phyloP scores from a whole-genome alignment of 75 land plant species.

The Larix kaempferi region DNA sequence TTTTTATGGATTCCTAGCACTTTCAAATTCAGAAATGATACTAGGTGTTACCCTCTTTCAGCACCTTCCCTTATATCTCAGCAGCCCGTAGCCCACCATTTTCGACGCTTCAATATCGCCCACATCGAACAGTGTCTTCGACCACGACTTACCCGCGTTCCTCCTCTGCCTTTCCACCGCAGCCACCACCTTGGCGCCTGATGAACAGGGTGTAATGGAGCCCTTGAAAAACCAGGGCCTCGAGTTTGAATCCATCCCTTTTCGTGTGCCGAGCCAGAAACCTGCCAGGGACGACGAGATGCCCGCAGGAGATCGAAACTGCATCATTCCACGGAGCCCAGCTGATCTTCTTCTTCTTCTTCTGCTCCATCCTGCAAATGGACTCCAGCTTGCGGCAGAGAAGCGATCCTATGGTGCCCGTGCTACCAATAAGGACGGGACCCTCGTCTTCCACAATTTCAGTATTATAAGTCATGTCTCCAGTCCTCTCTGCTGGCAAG shows the following conservation, averaged over 20 bases:
- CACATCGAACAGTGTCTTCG: too few relatives aligned
- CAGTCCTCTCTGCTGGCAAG: too few relatives aligned
- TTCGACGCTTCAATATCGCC: neutral
- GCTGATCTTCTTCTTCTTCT: neutral
- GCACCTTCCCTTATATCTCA: neutral
- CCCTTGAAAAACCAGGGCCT: neutral
- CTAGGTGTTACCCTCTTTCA: too few relatives aligned
- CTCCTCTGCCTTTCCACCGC: neutral
- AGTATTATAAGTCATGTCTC: too few relatives aligned
- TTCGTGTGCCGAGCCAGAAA: neutral
- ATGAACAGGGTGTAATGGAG: neutral
- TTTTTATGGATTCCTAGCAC: too few relatives aligned
- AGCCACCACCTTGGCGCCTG: too few relatives aligned
- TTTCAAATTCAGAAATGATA: too few relatives aligned
- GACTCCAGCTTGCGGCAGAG: conserved; percentile 52
- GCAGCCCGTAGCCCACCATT: neutral
- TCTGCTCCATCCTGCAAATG: neutral
- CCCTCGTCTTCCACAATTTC: conserved; percentile 20
- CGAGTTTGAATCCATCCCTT: neutral
- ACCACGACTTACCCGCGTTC: too few relatives aligned
- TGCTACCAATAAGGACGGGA: conserved; percentile 42
- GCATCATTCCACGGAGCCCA: neutral
- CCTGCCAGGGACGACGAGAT: neutral
- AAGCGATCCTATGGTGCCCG: conserved; percentile 55
- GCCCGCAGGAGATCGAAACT: conserved; percentile 8